Conservation (phyloP, 805 yeast species). For the Spathaspora arborariae region DNA sequence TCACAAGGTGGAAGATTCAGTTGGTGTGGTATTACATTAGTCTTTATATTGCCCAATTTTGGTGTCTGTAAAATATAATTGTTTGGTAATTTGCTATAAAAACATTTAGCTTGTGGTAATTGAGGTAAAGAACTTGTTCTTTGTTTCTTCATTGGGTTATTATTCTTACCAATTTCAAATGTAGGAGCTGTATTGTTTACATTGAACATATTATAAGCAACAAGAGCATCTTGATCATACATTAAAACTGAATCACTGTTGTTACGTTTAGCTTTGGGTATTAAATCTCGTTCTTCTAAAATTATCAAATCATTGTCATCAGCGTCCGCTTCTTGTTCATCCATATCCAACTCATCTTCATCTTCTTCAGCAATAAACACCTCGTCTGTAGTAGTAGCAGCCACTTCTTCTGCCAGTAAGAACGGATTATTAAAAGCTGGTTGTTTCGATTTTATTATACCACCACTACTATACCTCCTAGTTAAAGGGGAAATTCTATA, state of each 20-base stretch:
- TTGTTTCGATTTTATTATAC: background rate
- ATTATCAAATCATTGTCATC: conserved; percentile 34
- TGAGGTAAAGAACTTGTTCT: conserved; percentile 43
- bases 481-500: conserved; percentile 1
- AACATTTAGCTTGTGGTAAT: conserved; percentile 41
- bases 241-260: conserved; percentile 35
- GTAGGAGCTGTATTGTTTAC: conserved; percentile 24
- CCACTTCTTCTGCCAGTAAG: conserved; percentile 5
- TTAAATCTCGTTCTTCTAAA: conserved; percentile 29
- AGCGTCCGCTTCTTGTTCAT: conserved; percentile 13
- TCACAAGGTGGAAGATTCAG: conserved; percentile 41
- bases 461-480: background rate
- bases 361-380: conserved; percentile 12
- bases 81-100: conserved; percentile 36
- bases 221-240: conserved; percentile 35
- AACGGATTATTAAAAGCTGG: conserved; percentile 8
- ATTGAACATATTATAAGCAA: conserved; percentile 42
- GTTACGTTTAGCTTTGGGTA: conserved; percentile 20
- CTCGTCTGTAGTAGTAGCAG: conserved; percentile 5
- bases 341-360: conserved; percentile 11
- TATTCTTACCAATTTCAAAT: background rate
- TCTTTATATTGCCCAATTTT: conserved; percentile 37
- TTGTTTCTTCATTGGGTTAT: conserved; percentile 26
- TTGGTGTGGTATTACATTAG: conserved; percentile 37
- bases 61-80: conserved; percentile 30